These are phyloP conservation scores for Acacia melanoxylon DNA, from an alignment of 306 rosid genomes.

Conservation along the genomic window DNA sequence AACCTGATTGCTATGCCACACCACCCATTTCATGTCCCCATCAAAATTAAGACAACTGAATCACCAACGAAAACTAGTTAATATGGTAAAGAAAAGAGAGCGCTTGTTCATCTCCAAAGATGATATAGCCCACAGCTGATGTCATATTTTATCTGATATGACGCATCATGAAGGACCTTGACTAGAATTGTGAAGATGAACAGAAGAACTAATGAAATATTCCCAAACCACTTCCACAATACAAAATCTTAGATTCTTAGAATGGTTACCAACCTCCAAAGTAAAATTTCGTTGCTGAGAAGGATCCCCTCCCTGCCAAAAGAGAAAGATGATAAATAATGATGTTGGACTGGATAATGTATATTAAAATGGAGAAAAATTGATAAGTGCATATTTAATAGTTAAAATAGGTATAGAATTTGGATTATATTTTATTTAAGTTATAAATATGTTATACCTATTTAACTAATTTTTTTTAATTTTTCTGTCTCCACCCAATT, in stretches of 20 bases:
- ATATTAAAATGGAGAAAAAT: background rate
- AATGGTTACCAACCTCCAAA: slow-evolving; percentile 72
- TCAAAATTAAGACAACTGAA: background rate
- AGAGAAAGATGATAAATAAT: background rate
- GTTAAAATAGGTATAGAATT: background rate
- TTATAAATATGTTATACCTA: background rate
- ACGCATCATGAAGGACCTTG: background rate
- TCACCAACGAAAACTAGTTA: background rate
- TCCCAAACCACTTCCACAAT: background rate
- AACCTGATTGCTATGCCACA: background rate
- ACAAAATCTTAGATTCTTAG: background rate
- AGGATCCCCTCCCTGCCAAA: slow-evolving; percentile 76
- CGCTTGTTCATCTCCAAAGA: background rate
- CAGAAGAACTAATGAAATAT: background rate
- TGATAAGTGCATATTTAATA: background rate
- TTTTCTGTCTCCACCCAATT: background rate
- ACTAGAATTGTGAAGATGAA: background rate
- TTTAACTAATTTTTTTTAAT: no score
- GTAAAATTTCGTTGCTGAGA: slow-evolving; percentile 70
- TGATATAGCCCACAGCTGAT: background rate
- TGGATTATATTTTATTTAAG: background rate
- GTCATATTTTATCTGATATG: background rate
- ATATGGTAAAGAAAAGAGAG: background rate
- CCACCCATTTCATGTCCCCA: background rate
- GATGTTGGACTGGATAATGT: background rate